These are phyloP conservation scores for Grifola frondosa DNA, from an alignment of 1,284 basidiomycete genomes.

Conservation along the genomic window DNA sequence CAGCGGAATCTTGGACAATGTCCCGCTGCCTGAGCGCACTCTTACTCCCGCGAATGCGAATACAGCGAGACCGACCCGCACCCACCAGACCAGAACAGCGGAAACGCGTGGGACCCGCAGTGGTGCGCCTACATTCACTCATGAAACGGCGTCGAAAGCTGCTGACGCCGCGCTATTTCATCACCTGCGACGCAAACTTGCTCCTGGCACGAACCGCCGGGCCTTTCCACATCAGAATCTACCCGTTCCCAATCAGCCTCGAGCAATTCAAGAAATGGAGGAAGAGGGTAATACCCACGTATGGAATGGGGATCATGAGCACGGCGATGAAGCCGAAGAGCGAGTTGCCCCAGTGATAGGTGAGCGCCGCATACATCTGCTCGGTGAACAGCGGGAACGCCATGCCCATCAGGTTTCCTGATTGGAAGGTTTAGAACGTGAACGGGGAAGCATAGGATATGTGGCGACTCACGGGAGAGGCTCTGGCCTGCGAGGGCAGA, in stretches of 20 bases:
- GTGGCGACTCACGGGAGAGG: conserved; percentile 51
- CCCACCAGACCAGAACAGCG: too few species aligned
- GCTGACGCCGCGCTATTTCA: too few species aligned
- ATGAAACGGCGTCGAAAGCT: too few species aligned
- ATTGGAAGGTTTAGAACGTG: neutral
- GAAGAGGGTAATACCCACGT: conserved; percentile 39
- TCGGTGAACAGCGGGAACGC: conserved; percentile 66
- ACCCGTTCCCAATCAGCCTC: conserved; percentile 2
- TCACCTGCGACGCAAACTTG: conserved; percentile 47
- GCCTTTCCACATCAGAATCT: conserved; percentile 65
- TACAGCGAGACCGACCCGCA: too few species aligned
- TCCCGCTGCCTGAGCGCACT: too few species aligned
- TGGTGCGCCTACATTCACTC: too few species aligned
- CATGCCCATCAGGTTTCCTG: conserved; percentile 59
- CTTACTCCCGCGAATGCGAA: too few species aligned
- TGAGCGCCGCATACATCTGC: conserved; percentile 59
- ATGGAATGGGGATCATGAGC: conserved; percentile 66
- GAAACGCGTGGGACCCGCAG: too few species aligned
- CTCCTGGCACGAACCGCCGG: conserved; percentile 60
- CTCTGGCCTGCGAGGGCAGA: conserved; percentile 79
- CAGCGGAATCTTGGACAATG: too few species aligned
- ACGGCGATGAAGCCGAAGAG: conserved; percentile 64
- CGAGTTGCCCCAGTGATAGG: conserved; percentile 72
- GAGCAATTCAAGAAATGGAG: neutral
- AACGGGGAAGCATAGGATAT: neutral